Conservation (phyloP, 2,329 filamentous ascomycete species). For the Aspergillus sp. region DNA sequence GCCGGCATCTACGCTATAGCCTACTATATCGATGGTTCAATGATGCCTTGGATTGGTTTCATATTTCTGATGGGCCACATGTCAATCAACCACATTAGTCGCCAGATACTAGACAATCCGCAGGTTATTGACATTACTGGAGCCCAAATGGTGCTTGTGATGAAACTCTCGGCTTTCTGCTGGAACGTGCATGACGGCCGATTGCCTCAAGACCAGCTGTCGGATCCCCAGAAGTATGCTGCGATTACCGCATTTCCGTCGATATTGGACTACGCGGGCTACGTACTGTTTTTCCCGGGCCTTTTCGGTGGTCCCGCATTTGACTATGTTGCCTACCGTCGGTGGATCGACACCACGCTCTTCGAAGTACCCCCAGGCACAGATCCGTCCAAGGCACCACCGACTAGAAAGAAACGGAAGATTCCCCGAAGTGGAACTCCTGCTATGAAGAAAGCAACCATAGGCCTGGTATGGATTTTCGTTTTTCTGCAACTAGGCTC, state of each 20-base stretch:
- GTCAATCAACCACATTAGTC: slow-evolving; percentile 82
- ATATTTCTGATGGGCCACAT: slow-evolving; percentile 93
- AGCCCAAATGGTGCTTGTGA: slow-evolving; percentile 96
- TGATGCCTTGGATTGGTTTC: slow-evolving; percentile 98
- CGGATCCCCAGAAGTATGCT: slow-evolving; percentile 80
- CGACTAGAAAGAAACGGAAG: slow-evolving; percentile 83
- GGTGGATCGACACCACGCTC: slow-evolving; percentile 92
- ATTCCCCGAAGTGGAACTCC: slow-evolving; percentile 90
- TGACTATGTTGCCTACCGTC: slow-evolving; percentile 88
- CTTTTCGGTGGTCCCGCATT: slow-evolving; percentile 89
- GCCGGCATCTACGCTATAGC: slow-evolving; percentile 80
- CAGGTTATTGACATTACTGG: slow-evolving; percentile 80
- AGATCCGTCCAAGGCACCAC: slow-evolving; percentile 82
- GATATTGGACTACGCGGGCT: slow-evolving; percentile 80
- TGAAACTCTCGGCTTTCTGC: slow-evolving; percentile 95
- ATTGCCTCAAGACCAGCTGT: slow-evolving; percentile 74
- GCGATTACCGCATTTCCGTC: slow-evolving; percentile 72
- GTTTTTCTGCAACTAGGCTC: slow-evolving; percentile 71
- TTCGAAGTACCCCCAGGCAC: slow-evolving; percentile 80
- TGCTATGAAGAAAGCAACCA: slow-evolving; percentile 71
- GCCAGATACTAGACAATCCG: slow-evolving; percentile 69
- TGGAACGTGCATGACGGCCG: slow-evolving; percentile 97
- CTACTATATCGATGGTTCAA: slow-evolving; percentile 76
- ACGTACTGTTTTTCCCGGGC: slow-evolving; percentile 92
- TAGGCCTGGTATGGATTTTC: slow-evolving; percentile 76